Base-by-base conservation (phyloP, 495 filamentous ascomycete genomes). In the Aspergillus diversus region DNA sequence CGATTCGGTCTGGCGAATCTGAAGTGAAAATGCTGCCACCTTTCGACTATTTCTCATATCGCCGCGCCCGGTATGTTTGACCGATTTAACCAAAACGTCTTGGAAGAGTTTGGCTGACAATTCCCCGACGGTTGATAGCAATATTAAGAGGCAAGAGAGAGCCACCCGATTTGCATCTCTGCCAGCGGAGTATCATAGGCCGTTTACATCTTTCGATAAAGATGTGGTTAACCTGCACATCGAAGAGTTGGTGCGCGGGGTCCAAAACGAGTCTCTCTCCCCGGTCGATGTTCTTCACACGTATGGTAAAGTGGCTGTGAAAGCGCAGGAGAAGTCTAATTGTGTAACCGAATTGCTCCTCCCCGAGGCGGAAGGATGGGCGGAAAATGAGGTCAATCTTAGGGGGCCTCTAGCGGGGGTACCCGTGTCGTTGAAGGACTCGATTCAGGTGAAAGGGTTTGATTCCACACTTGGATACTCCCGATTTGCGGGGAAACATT, bases 321-420 rank as follows among this genome's bases (percentile, higher is more conserved):
- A 86, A 65, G 95, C 93, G 6, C 95, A 98, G 55, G 80, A 86
- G 51, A 88, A 90, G 73, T 97, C 93, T 0, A 97, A 97, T 74
- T 97, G 92, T 66, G 75, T 97, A 5, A 99, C 95, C 0, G 95
- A 99, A 78, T 80, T 98, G 39, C 82, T 98, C 74, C 82, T 99
- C 11, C 81, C 86, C 0, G 87, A 87, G 50, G 93, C 94, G 0
- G 92, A 96, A 72, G 66, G 75, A n/a, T 97, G 92, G 92, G 77
- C 87, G 7, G 77, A 87, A 54, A 77, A 72, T 0, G 82, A 87
- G 13, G 80, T 96, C 55, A 92, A 97, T 66, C 76, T 93, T 2
- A 27, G 21, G 21, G 21, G 21, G 1, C 21, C 21, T 27, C 21
- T 27, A 27, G 21, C 21, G 21, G 21, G 21, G 1, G 21, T 27